Evolutionary conservation across 768 basidiomycete species (phyloP), one percentile per base, ranked within the genome.

Genomic region (Asterophora parasitica): DNA sequence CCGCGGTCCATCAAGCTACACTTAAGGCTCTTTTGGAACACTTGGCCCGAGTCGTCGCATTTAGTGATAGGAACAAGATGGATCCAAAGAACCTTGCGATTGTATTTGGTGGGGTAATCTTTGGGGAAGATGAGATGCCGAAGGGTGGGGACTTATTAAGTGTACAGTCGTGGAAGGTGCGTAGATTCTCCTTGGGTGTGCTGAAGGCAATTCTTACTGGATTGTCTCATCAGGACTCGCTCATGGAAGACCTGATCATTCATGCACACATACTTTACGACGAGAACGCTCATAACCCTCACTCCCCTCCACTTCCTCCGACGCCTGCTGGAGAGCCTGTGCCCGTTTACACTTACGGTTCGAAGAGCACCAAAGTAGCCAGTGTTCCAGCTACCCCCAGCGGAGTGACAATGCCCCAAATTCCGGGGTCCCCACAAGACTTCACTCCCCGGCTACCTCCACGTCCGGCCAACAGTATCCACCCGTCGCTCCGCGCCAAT

Each of bases 81-180:
- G 93, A 92, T 58, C 73, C 84, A 3, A 92, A 85, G 72, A 96
- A 95, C 60, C 71, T 96, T 17, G 89, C 92, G 3, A 93, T 96
- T 39, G 84, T 93, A 3, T 94, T 95, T 67, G 86, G 87, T 15
- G 74, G 82, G 7, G 90, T 92, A 17, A 80, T 96, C 39, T 93
- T 96, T 55, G 92, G 92, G 5, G 91, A 94, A 64, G 92, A 96
- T 52, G 90, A 94, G 52, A 75, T 92, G 48, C 83, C 88, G 3
- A 88, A 87, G 61, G 80, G 74, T 31, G 81, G 77, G 0, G 88
- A 92, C 60, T 72, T 93, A 13, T 68, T 94, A 16, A 85, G 71
- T 46, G 76, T 93, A n/a, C 83, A 87, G 57, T 72, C 73, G 12
- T 73, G 67, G 61, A 94, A 92, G 81, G 91, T 92, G 53, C 35